Evolutionary conservation across 371 early-diverging fungal genomes (phyloP).

Genomic region (Amoeboaphelidium protococcarum): DNA sequence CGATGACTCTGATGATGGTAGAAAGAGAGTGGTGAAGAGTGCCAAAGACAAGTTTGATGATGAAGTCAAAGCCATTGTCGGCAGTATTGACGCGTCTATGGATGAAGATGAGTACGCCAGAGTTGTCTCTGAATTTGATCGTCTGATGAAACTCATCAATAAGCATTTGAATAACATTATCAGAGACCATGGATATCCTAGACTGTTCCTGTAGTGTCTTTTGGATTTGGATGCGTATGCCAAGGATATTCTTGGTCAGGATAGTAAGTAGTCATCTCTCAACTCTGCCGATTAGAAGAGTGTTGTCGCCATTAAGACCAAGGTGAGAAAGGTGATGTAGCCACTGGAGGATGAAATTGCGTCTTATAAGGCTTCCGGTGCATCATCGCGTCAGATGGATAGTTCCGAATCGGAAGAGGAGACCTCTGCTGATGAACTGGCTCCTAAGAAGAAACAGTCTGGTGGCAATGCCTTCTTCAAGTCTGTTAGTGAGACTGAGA

Average conservation of each 20-base stretch:
- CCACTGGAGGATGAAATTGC: slow-evolving; percentile 3
- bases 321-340: slow-evolving; percentile 2
- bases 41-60: slow-evolving; percentile 62
- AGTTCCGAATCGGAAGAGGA: background rate
- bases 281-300: no score
- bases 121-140: no score
- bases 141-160: no score
- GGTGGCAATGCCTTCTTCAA: no score
- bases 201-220: no score
- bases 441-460: no score
- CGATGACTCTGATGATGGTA: slow-evolving; percentile 21
- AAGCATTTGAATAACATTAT: no score
- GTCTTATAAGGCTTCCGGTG: background rate
- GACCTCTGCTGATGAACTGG: slow-evolving; percentile 1
- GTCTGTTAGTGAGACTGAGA: slow-evolving; percentile 1
- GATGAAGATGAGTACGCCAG: slow-evolving; percentile 78
- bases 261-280: no score
- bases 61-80: slow-evolving; percentile 20
- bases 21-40: slow-evolving; percentile 41
- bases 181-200: no score
- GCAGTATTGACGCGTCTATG: slow-evolving; percentile 35
- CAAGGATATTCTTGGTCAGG: no score
- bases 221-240: no score
- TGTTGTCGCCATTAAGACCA: slow-evolving; percentile 5
- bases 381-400: background rate